A percentile compares a stretch with the other conserved stretches of the same genome.
Evolutionary conservation across 306 rosid genomes (phyloP).

Genomic region (Sicyos edulis): DNA sequence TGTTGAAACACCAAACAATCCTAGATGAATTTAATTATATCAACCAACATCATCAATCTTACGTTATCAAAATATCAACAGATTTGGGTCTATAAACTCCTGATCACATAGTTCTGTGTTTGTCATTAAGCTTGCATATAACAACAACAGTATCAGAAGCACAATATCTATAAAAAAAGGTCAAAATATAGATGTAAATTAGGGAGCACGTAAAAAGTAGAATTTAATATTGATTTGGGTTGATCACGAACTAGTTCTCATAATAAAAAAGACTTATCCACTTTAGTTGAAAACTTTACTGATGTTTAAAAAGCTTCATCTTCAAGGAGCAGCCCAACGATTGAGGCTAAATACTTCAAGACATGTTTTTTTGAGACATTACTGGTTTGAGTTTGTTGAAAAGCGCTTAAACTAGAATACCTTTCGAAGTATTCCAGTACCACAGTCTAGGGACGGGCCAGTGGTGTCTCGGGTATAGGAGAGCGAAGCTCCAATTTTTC

Average conservation of each 20-base stretch:
- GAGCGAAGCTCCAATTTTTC: too few relatives aligned
- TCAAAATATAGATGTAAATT: not conserved
- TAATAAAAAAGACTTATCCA: not conserved
- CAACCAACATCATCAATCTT: constrained; percentile 10
- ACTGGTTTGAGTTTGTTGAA: too few relatives aligned
- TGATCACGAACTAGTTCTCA: not conserved
- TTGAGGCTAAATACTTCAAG: too few relatives aligned
- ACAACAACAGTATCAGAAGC: constrained; percentile 9
- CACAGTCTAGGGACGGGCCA: too few relatives aligned
- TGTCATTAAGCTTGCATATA: not conserved
- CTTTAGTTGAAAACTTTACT: not conserved
- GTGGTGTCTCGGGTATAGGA: too few relatives aligned
- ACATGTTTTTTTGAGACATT: too few relatives aligned
- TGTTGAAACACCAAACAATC: too few relatives aligned
- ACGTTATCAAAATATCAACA: too few relatives aligned
- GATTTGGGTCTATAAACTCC: not conserved
- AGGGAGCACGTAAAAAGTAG: not conserved
- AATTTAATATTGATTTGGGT: not conserved
- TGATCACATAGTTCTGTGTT: not conserved
- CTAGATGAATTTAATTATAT: too few relatives aligned
- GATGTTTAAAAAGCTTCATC: not conserved
- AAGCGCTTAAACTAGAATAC: too few relatives aligned
- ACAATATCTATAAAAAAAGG: not conserved
- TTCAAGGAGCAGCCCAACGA: too few relatives aligned
- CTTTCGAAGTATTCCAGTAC: too few relatives aligned